Base-by-base conservation (phyloP, 805 yeast species). In the Myxozyma udenii region DNA sequence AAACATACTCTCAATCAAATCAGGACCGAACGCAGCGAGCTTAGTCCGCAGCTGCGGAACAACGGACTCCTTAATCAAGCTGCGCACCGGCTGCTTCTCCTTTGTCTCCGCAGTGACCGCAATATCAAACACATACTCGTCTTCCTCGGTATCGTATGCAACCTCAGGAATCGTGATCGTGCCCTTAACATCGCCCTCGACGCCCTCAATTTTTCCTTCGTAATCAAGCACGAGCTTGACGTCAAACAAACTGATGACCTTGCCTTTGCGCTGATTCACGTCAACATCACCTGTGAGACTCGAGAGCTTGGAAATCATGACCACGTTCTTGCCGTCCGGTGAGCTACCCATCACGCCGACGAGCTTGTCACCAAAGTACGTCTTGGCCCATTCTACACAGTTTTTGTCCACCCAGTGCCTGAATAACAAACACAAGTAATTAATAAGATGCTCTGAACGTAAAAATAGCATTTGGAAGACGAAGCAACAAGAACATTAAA, bases 321-420 rank as follows among this genome's bases (percentile, higher is more conserved):
- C 76, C 2, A 60, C 47, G 26, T 62, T 56, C 26, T 50, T 50
- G 9, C 33, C 33, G 14, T 28, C 33, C 6, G 61, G 64, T 24
- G 64, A 61, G 33, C 62, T 59, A n/a, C 68, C 79, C 12, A 68
- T 56, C 37, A 81, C 57, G 0, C 84, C 84, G 9, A 74, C 74
- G 46, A 89, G 72, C 41, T 80, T 77, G 42, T 79, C 77, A 26
- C 71, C 69, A 68, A 93, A 87, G 68, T 91, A 91, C 37, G 78
- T 75, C 55, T 80, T 80, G 11, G 96, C 78, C 98, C 98, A 93
- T 50, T 80, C 83, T 51, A 91, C 78, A 72, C 98, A 93, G 75
- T 93, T 93, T 70, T 91, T 91, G 72, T 91, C 97, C 57, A 90
- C 97, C 98, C 98, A 93, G 76, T 93, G 98, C 98, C 67, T 64